Base-by-base conservation (phyloP, 2,329 filamentous ascomycete species). In the Kalaharituber pfeilii region DNA sequence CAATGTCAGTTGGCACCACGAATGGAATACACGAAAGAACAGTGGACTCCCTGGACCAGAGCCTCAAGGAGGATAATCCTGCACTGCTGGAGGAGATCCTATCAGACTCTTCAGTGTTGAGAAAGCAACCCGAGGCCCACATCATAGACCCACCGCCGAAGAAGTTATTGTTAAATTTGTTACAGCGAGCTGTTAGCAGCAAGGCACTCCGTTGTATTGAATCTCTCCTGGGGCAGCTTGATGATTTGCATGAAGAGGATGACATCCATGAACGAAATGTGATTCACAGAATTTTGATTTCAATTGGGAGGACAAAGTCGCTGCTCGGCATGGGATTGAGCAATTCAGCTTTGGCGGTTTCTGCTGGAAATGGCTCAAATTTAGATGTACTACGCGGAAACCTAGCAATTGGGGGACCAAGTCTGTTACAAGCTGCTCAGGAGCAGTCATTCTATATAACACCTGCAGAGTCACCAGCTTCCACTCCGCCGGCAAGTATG, bases 221-320 rank as follows among this genome's bases (percentile, higher is more conserved):
- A n/a, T 76, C 76, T 55, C 74, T 96, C 1, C 68, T 98, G 2
- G 70, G 72, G 9, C 75, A 80, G 42, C 74, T 91, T 51, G 75
- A 79, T 45, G 80, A 77, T 1, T 74, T 96, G 2, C 81, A 94
- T 50, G 88, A 94, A 65, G 78, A 84, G 2, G 85, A 94, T 62
- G 91, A 96, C 65, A 86, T 98, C 65, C 95, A 96, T 69, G 81
- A 83, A 63, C 82, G 91, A 11, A 98, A 95, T 66, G 91, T 86
- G 66, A 79, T 98, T 50, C 91, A 98, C 67, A 81, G 91, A 7
- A 73, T 96, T 2, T 83, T 98, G 42, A 93, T 96, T 56, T 82
- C 88, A 20, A 93, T 95, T 62, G 88, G 89, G 18, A 80, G 89
- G 50, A 80, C 82, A 11, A 77, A 80, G 62, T 73, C 76, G 13